A percentile compares a stretch with the other conserved stretches of the same genome.
These are phyloP conservation scores for Fusarium sulawesiense DNA, from an alignment of 2,329 filamentous ascomycete species.

Conservation along the genomic window DNA sequence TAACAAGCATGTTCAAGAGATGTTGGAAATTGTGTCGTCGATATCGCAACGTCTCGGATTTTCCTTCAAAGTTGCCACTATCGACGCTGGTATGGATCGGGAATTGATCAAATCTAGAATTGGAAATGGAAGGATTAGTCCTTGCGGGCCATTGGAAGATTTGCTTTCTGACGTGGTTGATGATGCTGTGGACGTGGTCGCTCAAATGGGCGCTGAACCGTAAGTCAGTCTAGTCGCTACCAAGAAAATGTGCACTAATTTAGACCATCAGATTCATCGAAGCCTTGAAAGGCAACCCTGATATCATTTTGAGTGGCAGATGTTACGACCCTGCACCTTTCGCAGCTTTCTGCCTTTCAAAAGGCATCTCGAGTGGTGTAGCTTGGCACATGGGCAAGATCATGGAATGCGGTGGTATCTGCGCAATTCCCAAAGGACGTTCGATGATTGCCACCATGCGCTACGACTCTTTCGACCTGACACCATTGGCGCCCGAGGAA, in stretches of 20 bases:
- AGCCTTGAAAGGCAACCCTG: constrained; percentile 36
- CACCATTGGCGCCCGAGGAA: constrained; percentile 53
- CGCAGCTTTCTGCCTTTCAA: constrained; percentile 52
- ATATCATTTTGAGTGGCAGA: constrained; percentile 50
- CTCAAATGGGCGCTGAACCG: constrained; percentile 43
- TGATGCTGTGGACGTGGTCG: constrained; percentile 36
- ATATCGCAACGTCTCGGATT: constrained; percentile 47
- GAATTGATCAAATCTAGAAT: constrained; percentile 47
- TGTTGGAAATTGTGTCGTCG: constrained; percentile 53
- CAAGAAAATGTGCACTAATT: background rate
- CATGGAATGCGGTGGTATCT: constrained; percentile 62
- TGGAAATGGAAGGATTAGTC: constrained; percentile 38
- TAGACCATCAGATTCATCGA: constrained; percentile 33
- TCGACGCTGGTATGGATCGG: constrained; percentile 50
- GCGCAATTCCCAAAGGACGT: constrained; percentile 58
- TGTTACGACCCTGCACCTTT: constrained; percentile 56
- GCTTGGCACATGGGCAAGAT: constrained; percentile 66
- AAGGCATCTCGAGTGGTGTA: constrained; percentile 47
- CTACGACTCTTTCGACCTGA: constrained; percentile 59
- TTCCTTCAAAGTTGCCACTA: constrained; percentile 48
- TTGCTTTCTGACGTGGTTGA: constrained; percentile 39
- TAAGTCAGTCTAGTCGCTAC: constrained; percentile 5
- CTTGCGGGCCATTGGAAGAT: constrained; percentile 52
- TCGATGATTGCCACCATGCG: constrained; percentile 57
- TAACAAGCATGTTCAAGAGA: constrained; percentile 54